These are phyloP conservation scores for Talaromyces thailandensis DNA, from an alignment of 495 filamentous ascomycete species.

Conservation along the genomic window DNA sequence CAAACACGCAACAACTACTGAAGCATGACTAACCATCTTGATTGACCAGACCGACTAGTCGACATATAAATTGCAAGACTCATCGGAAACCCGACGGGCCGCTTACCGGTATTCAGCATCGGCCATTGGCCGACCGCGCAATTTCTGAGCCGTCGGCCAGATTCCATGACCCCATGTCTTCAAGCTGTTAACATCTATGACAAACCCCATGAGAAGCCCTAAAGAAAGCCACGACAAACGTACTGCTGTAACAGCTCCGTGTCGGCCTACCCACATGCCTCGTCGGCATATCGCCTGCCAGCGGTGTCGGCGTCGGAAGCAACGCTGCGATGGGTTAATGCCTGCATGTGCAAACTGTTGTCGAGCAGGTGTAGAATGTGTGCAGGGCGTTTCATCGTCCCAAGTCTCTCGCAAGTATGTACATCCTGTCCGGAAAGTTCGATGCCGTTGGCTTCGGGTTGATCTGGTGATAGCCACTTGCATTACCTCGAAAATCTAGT, in stretches of 20 bases:
- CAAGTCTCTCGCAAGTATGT: background rate
- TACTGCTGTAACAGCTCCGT: background rate
- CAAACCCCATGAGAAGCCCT: background rate
- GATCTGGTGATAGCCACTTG: background rate
- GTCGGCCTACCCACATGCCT: background rate
- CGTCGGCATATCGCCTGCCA: background rate
- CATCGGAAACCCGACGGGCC: background rate
- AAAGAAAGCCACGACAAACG: background rate
- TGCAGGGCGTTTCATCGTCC: background rate
- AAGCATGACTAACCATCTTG: no score
- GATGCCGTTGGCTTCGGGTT: background rate
- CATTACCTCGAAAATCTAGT: background rate
- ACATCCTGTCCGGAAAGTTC: background rate
- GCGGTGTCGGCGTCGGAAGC: background rate
- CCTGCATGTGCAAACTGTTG: background rate
- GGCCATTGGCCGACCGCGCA: background rate
- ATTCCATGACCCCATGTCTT: background rate
- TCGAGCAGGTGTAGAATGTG: background rate
- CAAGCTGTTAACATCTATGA: background rate
- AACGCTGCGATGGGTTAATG: background rate
- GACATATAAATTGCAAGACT: no score
- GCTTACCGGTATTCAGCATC: background rate
- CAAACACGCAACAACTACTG: background rate
- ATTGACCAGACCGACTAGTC: no score
- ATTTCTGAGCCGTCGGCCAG: background rate